Evolutionary conservation across 495 filamentous ascomycete species (phyloP), one percentile per base, ranked within the genome.

Genomic region (Talaromyces ruber): DNA sequence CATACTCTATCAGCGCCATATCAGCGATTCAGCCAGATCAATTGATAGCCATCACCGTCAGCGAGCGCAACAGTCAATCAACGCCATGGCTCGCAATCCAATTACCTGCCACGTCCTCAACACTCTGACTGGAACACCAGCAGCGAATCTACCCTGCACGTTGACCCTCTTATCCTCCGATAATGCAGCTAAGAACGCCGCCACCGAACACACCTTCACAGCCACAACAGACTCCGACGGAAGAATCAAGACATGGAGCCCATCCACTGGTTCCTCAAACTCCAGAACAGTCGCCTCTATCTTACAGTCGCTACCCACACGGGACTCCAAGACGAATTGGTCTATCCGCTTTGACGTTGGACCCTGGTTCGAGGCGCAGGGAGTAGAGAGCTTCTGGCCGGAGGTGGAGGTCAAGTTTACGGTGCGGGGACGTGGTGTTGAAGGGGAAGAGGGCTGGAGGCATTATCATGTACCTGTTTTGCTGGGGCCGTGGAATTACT

Each of bases 381-480:
- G 76, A 0, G 83, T 85, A 60, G 82, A 88, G 62, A 92, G 91
- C 4, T 97, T 98, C 71, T 97, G 91, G 72, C 91, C 91, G 25
- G 89, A 93, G 75, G 92, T 97, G n/a, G 86, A 87, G 72, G 83
- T 98, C 45, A 84, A 84, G 59, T 97, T 98, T 72, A 84, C 82
- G 51, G 91, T 93, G 2, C 81, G 84, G 64, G 76, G 77, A 39
- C 71, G 77, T 25, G 77, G 77, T 2, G 73, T 73, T 29, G 79
- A 81, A 55, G 85, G 78, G 12, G 82, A 89, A 80, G 76, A 78
- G 59, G 79, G 77, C 53, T 86, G 80, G 68, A 81, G 90, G 76
- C 89, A 95, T 76, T 97, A 92, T 67, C 94, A 98, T 83, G 89
- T 98, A 4, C 94, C 94, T 26, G 76, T 98, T 70, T 66, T 98